Evolutionary conservation across 371 early-diverging fungal genomes (phyloP).

Genomic region (Enterocytospora artemiae): DNA sequence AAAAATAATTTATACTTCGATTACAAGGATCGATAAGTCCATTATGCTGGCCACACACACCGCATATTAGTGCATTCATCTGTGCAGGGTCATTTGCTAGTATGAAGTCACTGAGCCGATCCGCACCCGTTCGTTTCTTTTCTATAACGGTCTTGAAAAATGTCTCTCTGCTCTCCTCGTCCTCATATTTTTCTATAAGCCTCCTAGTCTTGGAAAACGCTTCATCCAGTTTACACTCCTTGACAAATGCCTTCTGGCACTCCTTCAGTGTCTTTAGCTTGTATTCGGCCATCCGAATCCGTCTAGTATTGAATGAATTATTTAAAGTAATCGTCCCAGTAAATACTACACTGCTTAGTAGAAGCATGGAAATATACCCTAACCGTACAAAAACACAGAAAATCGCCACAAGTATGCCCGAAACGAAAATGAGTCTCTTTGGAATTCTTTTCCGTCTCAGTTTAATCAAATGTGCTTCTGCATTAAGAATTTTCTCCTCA

Average conservation of each 20-base stretch:
- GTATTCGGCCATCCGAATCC: slow-evolving; percentile 12
- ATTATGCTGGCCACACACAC: slow-evolving; percentile 73
- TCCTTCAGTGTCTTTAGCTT: slow-evolving; percentile 30
- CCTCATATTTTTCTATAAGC: slow-evolving; percentile 75
- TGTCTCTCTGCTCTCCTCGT: slow-evolving; percentile 11
- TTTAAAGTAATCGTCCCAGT: slow-evolving; percentile 1
- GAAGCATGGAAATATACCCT: slow-evolving; percentile 2
- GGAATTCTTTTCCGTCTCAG: not conserved
- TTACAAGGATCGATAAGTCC: slow-evolving; percentile 75
- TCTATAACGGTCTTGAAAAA: slow-evolving; percentile 21
- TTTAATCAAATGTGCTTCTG: slow-evolving; percentile 15
- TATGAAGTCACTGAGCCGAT: slow-evolving; percentile 64
- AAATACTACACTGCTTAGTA: slow-evolving; percentile 6
- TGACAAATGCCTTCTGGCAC: slow-evolving; percentile 58
- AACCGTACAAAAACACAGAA: slow-evolving; percentile 10
- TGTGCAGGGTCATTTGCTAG: slow-evolving; percentile 59
- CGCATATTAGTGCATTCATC: slow-evolving; percentile 78
- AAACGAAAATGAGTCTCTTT: not conserved
- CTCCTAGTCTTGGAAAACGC: slow-evolving; percentile 72
- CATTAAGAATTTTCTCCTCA: slow-evolving; percentile 32
- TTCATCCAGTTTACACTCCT: slow-evolving; percentile 73
- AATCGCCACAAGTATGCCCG: slow-evolving; percentile 5
- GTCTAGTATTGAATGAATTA: slow-evolving; percentile 6
- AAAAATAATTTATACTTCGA: slow-evolving; percentile 60
- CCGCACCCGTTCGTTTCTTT: slow-evolving; percentile 68